These are phyloP conservation scores for Neurospora sp. DNA, from an alignment of 495 filamentous ascomycete species.

Conservation along the genomic window DNA sequence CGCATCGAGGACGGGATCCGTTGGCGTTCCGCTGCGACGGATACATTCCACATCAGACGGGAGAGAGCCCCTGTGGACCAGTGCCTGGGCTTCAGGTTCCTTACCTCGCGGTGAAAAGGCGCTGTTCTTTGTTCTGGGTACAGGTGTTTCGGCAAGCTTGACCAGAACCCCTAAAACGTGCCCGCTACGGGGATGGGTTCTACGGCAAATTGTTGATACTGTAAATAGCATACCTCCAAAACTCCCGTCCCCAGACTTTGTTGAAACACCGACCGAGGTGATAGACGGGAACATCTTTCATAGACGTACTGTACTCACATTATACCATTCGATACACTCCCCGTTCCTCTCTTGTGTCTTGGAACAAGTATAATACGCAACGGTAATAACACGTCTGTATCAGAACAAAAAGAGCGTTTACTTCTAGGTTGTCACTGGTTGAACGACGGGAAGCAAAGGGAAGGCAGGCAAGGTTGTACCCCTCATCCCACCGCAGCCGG, in stretches of 20 bases:
- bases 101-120: background rate
- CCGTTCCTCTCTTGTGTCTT: background rate
- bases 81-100: background rate
- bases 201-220: background rate
- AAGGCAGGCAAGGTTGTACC: slow-evolving; percentile 7
- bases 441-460: slow-evolving; percentile 1
- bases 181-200: background rate
- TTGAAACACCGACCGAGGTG: no score
- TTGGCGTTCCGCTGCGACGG: background rate
- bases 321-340: background rate
- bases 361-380: background rate
- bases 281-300: background rate
- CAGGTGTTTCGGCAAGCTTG: background rate
- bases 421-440: background rate
- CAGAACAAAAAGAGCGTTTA: background rate
- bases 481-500: slow-evolving; percentile 11
- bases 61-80: background rate
- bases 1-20: background rate
- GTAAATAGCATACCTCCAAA: background rate
- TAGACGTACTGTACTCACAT: background rate
- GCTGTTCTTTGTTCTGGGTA: background rate
- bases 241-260: no score
- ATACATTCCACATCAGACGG: background rate
- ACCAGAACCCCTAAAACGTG: background rate
- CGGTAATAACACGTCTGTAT: background rate